Base-by-base conservation (phyloP, 768 basidiomycete species). In the Leccinum sublutescens region DNA sequence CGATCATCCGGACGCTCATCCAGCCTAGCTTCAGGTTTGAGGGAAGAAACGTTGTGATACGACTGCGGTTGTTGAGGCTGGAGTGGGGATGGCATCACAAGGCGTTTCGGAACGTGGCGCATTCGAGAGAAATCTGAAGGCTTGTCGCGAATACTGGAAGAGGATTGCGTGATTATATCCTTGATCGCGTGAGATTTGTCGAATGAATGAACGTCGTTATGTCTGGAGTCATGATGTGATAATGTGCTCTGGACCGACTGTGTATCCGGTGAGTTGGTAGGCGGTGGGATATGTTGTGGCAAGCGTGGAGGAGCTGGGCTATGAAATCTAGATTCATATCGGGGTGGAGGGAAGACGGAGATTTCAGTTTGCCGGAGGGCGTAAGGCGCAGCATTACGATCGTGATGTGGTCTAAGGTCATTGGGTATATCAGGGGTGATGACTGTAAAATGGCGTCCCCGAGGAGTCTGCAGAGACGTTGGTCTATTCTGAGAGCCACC, bases 61-160 rank as follows among this genome's bases (percentile, higher is more conserved):
- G 61, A 55, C 40, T 59, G 53, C 14, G 59, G 62, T 25, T 60
- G 59, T 27, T 68, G 67, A 59, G 72, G 72, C 66, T 85, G 83
- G 40, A 91, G 78, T 15, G 85, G 89, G 3, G 85, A 73, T 50
- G 89, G 89, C 89, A 91, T 91, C 47, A 90, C 83, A 27, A 91
- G 82, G 50, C 77, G 81, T 68, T 82, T 87, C 4, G 89, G 89
- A 47, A 85, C 65, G 70, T 85, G 75, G 43, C 64, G 71, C 23
- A 57, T 61, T 54, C 70, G 71, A 17, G 54, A 64, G 5, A 61
- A 61, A 27, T 64, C 66, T 23, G 53, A 47, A 36, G 56, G 36
- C 19, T 53, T 55, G 40, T 58, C 52, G 38, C 62, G 67, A 17
- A 52, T 10, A 50, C 33, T 23, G 43, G 57, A 57, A 27, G 59